These are phyloP conservation scores for Malus hybrid DNA, from an alignment of 331 rosid species.

Conservation along the genomic window DNA sequence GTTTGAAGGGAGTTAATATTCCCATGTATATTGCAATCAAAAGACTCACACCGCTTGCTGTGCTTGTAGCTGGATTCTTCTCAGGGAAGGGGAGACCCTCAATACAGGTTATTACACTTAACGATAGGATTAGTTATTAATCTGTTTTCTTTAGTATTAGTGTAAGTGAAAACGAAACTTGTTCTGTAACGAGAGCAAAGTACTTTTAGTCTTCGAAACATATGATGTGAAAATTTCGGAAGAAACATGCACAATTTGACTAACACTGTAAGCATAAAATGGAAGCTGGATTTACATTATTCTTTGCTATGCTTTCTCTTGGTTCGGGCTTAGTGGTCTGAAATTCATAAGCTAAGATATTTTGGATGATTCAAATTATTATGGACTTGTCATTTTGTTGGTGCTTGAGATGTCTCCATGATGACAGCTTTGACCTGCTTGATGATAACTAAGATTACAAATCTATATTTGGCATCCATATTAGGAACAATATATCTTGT, in stretches of 20 bases:
- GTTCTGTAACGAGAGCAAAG: neutral
- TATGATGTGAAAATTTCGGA: neutral
- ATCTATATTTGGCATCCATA: neutral
- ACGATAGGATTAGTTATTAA: neutral
- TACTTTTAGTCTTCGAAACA: neutral
- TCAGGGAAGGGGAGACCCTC: conserved; percentile 77
- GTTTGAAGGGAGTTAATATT: conserved; percentile 93
- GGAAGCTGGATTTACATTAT: neutral
- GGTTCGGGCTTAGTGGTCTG: neutral
- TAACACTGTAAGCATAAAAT: neutral
- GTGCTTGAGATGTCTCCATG: neutral
- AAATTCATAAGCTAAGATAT: neutral
- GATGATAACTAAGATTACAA: neutral
- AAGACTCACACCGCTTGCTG: conserved; percentile 98
- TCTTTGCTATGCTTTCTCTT: neutral
- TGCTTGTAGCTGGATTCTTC: conserved; percentile 67
- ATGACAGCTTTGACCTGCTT: neutral
- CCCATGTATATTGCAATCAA: conserved; percentile 98
- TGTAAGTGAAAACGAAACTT: neutral
- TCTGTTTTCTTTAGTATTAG: neutral
- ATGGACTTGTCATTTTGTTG: neutral
- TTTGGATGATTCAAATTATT: neutral
- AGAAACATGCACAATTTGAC: neutral
- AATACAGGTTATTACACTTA: conserved; percentile 32
- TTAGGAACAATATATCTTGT: neutral